phyloP scores from a whole-genome alignment of 2,329 filamentous ascomycete species.

The Mariannaea sp. region DNA sequence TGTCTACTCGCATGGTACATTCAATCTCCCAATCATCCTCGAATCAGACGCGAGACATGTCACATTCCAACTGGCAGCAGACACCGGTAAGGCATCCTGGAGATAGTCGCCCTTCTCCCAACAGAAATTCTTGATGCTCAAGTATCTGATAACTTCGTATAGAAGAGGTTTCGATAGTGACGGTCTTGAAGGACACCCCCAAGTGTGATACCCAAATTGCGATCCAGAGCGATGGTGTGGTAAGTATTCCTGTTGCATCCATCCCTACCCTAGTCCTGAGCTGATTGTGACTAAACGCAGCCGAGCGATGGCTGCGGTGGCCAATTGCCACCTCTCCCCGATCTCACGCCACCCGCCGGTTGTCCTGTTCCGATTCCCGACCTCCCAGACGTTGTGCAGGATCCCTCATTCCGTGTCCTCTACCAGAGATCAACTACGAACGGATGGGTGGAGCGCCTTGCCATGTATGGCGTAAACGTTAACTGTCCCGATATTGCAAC shows the following conservation, averaged over 20 bases:
- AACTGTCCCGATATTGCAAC: not conserved
- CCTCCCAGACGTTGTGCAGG: not conserved
- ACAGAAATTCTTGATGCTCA: not conserved
- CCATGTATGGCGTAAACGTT: slow-evolving; percentile 1
- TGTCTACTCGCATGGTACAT: not conserved
- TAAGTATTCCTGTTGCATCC: not conserved
- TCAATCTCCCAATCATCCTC: not conserved
- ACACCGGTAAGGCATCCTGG: not conserved
- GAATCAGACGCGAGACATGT: not conserved
- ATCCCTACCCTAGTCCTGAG: too few species aligned
- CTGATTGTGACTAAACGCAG: not conserved
- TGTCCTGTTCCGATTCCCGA: not conserved
- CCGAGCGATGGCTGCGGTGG: slow-evolving; percentile 1
- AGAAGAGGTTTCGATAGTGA: not conserved
- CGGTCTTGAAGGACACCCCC: not conserved
- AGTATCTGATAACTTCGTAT: not conserved
- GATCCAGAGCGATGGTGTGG: not conserved
- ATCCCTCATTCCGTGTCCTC: not conserved
- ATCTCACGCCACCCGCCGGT: not conserved
- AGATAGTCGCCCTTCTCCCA: not conserved
- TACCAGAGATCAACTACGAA: slow-evolving; percentile 2
- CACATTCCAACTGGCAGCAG: not conserved
- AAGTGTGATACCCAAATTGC: not conserved
- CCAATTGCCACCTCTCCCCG: not conserved
- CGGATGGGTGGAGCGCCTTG: not conserved